Evolutionary conservation across 805 yeast species (phyloP), one percentile per base, ranked within the genome.

Genomic region (Sugiyamaella marilandica): DNA sequence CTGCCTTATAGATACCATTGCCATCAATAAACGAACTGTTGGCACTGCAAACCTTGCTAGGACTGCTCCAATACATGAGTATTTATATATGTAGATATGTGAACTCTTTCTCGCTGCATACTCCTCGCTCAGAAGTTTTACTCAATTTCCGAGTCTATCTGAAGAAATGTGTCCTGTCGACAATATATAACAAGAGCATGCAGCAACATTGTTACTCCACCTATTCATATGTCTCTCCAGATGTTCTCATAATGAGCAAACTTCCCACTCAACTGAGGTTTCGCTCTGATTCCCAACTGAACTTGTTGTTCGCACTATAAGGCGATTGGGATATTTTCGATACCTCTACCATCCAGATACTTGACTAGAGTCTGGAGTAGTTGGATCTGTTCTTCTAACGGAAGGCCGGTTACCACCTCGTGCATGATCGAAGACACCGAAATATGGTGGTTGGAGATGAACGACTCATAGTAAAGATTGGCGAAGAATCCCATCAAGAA

Each of bases 401-500:
- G 74, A 59, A 90, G 74, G 63, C 86, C 85, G 62, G 85, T 79
- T 39, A 89, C 79, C 24, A 89, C 84, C 43, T 84, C 72, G 61
- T 92, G 95, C 55, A 92, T 70, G 24, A 94, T 71, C 11, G 84
- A 77, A 34, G 89, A 92, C 51, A 88, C 83, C 51, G 84, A 84
- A 33, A 64, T 55, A 34, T 62, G 70, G 34, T 73, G 75, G n/a
- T 61, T 84, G 35, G 92, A 83, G 59, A 94, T 80, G 68, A 94
- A 94, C 1, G 97, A 88, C 70, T 92, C 97, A 70, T 84, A 91
- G 72, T 94, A 94, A 59, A 94, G 75, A 66, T 90, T 91, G 33
- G 94, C 80, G 67, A 94, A 94, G 37, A 95, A 87, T 10, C 99
- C 99, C 98, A 94, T 94, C 62, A 94, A 75, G 67, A 92, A 94